phyloP scores from a whole-genome alignment of 768 basidiomycete genomes.

The Phlebiopsis flavidoalba region DNA sequence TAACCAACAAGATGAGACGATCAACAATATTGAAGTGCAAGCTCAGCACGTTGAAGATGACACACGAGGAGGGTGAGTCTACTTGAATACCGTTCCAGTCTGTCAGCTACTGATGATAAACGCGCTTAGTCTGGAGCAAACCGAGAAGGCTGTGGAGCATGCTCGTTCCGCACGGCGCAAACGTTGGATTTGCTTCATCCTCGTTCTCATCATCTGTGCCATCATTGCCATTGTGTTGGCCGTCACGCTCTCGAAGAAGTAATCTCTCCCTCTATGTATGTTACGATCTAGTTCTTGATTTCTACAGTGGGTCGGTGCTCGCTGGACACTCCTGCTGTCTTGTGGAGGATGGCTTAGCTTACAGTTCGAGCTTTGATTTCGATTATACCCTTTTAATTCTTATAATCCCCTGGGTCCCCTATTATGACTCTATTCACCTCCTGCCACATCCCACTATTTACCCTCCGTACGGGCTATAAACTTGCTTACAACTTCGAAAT shows the following conservation, averaged over 20 bases:
- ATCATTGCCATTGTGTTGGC: slow-evolving; percentile 59
- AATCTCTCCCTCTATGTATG: background rate
- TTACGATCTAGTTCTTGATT: slow-evolving; percentile 5
- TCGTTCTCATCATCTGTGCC: slow-evolving; percentile 48
- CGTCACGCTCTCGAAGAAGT: slow-evolving; percentile 26
- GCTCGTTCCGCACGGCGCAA: slow-evolving; percentile 71
- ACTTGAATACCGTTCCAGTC: background rate
- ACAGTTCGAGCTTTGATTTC: background rate
- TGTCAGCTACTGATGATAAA: background rate
- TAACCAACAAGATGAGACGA: slow-evolving; percentile 73
- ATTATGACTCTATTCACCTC: background rate
- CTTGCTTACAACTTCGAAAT: slow-evolving; percentile 38
- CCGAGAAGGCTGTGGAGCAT: slow-evolving; percentile 60
- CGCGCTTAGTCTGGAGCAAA: slow-evolving; percentile 49
- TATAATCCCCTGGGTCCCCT: background rate
- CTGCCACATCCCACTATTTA: background rate
- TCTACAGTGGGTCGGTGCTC: background rate
- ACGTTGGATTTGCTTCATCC: slow-evolving; percentile 82
- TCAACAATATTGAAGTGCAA: slow-evolving; percentile 57
- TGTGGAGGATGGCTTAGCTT: background rate
- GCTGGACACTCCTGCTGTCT: background rate
- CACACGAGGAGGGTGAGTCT: slow-evolving; percentile 63
- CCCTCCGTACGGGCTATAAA: slow-evolving; percentile 30
- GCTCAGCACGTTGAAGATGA: slow-evolving; percentile 62
- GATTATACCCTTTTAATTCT: slow-evolving; percentile 7